These are phyloP conservation scores for Cicer pinnatifidum DNA, from an alignment of 306 rosid species.

Conservation along the genomic window DNA sequence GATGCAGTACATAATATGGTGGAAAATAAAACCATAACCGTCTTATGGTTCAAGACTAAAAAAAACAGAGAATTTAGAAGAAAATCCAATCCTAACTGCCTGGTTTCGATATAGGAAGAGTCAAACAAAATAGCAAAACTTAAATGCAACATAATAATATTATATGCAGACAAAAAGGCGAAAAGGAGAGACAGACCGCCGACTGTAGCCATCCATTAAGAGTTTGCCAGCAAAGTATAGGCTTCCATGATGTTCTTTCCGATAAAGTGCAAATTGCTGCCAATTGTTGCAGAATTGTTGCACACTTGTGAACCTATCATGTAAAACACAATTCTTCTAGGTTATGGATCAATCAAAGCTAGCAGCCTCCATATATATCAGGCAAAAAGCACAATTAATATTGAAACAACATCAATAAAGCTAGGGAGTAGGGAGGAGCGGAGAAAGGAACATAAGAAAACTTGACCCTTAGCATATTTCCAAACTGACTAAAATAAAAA, in stretches of 20 bases:
- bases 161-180: constrained; percentile 42
- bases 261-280: constrained; percentile 87
- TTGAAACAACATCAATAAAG: constrained; percentile 9
- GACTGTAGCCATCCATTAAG: constrained; percentile 84
- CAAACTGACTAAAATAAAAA: constrained; percentile 9
- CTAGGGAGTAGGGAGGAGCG: background rate
- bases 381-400: constrained; percentile 35
- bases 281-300: constrained; percentile 90
- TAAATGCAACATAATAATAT: constrained; percentile 37
- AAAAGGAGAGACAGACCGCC: constrained; percentile 69
- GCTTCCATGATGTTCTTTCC: constrained; percentile 77
- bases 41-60: constrained; percentile 7
- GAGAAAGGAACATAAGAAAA: constrained; percentile 4
- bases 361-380: constrained; percentile 9
- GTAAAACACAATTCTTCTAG: constrained; percentile 31
- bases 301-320: constrained; percentile 93
- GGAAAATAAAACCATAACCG: constrained; percentile 9
- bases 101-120: constrained; percentile 17
- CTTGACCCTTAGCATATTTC: background rate
- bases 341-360: constrained; percentile 38
- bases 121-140: constrained; percentile 35
- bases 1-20: background rate
- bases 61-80: constrained; percentile 20
- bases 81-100: constrained; percentile 17
- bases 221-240: constrained; percentile 81